Evolutionary conservation across 2,329 filamentous ascomycete species (phyloP).

Genomic region (Fusarium abutilonis): DNA sequence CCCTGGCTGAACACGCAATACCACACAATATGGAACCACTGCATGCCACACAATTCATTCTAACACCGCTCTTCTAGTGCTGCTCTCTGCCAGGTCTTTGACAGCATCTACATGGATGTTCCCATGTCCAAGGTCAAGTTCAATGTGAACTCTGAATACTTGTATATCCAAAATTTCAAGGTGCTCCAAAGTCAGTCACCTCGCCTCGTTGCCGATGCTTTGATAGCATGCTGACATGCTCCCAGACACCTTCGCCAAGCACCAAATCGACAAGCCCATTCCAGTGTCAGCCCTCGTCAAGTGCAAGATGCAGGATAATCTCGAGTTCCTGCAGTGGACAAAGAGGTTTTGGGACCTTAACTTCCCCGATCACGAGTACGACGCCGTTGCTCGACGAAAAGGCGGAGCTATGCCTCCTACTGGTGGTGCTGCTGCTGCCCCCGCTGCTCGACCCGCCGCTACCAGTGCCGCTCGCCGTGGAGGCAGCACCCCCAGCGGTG

Average conservation of each 20-base stretch:
- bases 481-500: slow-evolving; percentile 71
- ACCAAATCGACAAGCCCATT: slow-evolving; percentile 88
- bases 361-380: slow-evolving; percentile 97
- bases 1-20: background rate
- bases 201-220: background rate
- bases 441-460: slow-evolving; percentile 59
- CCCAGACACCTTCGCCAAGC: slow-evolving; percentile 82
- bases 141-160: slow-evolving; percentile 96
- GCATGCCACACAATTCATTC: background rate
- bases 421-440: slow-evolving; percentile 59
- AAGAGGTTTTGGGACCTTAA: slow-evolving; percentile 99
- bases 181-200: slow-evolving; percentile 83
- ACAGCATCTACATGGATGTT: slow-evolving; percentile 96
- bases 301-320: slow-evolving; percentile 99
- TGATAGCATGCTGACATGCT: slow-evolving; percentile 15
- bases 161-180: slow-evolving; percentile 99
- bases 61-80: slow-evolving; percentile 67
- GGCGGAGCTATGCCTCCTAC: slow-evolving; percentile 70
- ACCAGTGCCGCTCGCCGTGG: slow-evolving; percentile 63
- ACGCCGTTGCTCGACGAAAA: slow-evolving; percentile 86
- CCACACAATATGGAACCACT: background rate
- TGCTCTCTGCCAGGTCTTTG: slow-evolving; percentile 95
- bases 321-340: slow-evolving; percentile 97
- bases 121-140: slow-evolving; percentile 98
- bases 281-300: slow-evolving; percentile 90